These are phyloP conservation scores for Fraxinus pennsylvanica DNA, from an alignment of 257 asterid genomes.

Conservation along the genomic window DNA sequence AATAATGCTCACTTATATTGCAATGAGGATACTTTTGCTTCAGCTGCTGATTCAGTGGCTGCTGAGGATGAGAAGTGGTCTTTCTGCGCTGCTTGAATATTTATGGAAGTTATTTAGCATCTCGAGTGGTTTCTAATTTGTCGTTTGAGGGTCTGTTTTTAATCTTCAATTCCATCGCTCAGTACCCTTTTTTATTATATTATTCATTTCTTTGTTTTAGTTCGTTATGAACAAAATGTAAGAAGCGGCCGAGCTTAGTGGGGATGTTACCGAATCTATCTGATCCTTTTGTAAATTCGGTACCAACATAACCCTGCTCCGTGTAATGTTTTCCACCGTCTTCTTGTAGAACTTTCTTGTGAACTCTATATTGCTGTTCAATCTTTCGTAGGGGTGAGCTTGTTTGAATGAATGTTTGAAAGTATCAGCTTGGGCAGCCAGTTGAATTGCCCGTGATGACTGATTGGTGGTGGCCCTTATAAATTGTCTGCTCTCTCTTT, in stretches of 20 bases:
- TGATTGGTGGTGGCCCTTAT: constrained; percentile 31
- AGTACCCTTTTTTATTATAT: constrained; percentile 24
- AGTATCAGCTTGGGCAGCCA: constrained; percentile 27
- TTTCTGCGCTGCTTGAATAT: constrained; percentile 66
- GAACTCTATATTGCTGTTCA: constrained; percentile 7
- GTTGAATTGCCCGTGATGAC: constrained; percentile 19
- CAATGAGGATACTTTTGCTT: constrained; percentile 52
- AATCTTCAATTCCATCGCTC: constrained; percentile 8
- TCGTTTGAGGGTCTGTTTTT: constrained; percentile 22
- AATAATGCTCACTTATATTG: constrained; percentile 47
- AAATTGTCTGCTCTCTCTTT: constrained; percentile 17
- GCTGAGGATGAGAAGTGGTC: constrained; percentile 92
- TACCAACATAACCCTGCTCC: constrained; percentile 25
- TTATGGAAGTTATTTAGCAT: constrained; percentile 17
- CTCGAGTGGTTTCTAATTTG: constrained; percentile 25
- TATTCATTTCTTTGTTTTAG: constrained; percentile 41
- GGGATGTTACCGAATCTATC: constrained; percentile 24
- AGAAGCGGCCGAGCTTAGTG: constrained; percentile 35
- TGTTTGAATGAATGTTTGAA: constrained; percentile 12
- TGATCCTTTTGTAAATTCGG: constrained; percentile 20
- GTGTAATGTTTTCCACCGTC: constrained; percentile 35
- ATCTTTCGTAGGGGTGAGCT: background rate
- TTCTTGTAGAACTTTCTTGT: constrained; percentile 22
- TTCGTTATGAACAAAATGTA: constrained; percentile 43
- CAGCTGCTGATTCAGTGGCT: constrained; percentile 49